phyloP scores from a whole-genome alignment of 257 asterid genomes.

The Knoxia roxburghii region DNA sequence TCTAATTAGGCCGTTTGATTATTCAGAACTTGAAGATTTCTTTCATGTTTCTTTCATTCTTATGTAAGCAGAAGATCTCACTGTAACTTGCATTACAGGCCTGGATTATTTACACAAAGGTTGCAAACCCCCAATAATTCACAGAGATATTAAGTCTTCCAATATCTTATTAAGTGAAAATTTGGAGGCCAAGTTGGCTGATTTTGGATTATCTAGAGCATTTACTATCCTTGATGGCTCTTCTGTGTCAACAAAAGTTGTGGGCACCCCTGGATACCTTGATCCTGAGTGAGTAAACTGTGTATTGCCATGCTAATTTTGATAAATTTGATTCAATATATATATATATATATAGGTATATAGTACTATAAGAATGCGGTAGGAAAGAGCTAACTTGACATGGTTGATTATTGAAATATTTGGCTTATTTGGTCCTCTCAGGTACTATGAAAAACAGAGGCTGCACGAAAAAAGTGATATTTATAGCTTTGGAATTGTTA shows the following conservation, averaged over 20 bases:
- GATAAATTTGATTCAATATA: no score
- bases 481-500: constrained; percentile 39
- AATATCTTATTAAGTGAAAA: constrained; percentile 28
- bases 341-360: no score
- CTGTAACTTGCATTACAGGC: constrained; percentile 19
- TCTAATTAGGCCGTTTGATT: background rate
- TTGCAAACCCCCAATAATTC: constrained; percentile 38
- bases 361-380: no score
- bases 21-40: background rate
- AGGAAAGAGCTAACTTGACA: no score
- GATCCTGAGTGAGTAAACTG: no score
- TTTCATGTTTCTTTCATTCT: no score
- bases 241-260: constrained; percentile 9
- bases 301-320: no score
- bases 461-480: constrained; percentile 35
- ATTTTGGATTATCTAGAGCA: constrained; percentile 41
- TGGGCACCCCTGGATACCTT: no score
- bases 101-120: constrained; percentile 39
- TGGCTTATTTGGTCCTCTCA: background rate
- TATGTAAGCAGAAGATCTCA: no score
- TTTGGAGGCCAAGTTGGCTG: constrained; percentile 31
- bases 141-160: constrained; percentile 36
- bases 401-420: no score
- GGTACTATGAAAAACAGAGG: constrained; percentile 10
- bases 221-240: constrained; percentile 20